A percentile compares a stretch with the other conserved stretches of the same genome.
Conservation (phyloP, 345 rosid species). For the Populus davidiana region DNA sequence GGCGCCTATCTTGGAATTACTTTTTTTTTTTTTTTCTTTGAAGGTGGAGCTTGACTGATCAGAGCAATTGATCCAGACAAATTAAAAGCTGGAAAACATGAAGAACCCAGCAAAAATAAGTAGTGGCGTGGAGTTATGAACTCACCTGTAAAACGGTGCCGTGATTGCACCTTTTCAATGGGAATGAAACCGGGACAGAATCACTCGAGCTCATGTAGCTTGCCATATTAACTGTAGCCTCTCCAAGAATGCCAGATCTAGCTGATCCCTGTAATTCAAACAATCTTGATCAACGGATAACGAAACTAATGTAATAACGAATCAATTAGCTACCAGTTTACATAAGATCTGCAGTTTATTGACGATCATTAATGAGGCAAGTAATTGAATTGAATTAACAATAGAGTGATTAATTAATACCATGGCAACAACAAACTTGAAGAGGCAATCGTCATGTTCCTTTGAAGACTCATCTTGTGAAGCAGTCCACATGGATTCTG, state of each 20-base stretch:
- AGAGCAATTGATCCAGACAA: too few species aligned
- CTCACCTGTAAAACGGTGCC: slow-evolving; percentile 56
- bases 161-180: slow-evolving; percentile 47
- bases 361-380: too few species aligned
- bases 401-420: slow-evolving; percentile 13
- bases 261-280: slow-evolving; percentile 42
- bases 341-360: too few species aligned
- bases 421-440: slow-evolving; percentile 48
- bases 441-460: slow-evolving; percentile 34
- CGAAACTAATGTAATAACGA: too few species aligned
- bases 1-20: too few species aligned
- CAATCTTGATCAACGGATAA: too few species aligned
- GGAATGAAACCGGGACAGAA: slow-evolving; percentile 41
- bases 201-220: slow-evolving; percentile 35
- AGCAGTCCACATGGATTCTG: slow-evolving; percentile 43
- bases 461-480: slow-evolving; percentile 33
- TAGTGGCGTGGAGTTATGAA: neutral
- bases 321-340: too few species aligned
- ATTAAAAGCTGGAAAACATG: too few species aligned
- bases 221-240: slow-evolving; percentile 44
- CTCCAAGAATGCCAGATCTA: slow-evolving; percentile 59
- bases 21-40: too few species aligned
- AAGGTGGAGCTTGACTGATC: too few species aligned
- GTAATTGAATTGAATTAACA: neutral
- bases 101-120: too few species aligned